Conservation (phyloP, 2,329 filamentous ascomycete species). For the Colletotrichum noveboracense region DNA sequence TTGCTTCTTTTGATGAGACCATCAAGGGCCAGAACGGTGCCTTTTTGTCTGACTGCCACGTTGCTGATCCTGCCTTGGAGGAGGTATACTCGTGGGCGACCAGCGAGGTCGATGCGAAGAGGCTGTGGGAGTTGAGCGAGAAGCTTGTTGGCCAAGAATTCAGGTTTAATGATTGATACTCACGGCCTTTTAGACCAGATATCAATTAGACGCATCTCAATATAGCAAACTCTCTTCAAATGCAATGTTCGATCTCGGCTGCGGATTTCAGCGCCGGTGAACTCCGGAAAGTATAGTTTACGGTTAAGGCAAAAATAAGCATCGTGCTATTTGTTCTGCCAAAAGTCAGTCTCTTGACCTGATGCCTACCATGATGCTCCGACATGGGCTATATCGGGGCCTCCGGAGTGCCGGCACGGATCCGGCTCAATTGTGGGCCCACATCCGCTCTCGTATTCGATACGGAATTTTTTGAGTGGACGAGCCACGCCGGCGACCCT, state of each 20-base stretch:
- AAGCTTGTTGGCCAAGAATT: not conserved
- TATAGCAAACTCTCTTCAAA: not conserved
- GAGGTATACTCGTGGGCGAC: not conserved
- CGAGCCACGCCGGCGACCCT: not conserved
- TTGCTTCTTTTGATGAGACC: not conserved
- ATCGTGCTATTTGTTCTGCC: too few relatives aligned
- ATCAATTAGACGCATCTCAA: not conserved
- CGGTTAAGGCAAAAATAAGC: accelerated
- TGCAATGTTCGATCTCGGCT: too few relatives aligned
- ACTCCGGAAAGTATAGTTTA: too few relatives aligned
- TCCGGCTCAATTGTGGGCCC: accelerated
- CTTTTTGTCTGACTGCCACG: not conserved
- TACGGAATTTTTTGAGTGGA: not conserved
- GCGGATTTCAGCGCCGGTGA: too few relatives aligned
- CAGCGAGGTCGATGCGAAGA: not conserved
- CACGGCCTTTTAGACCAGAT: accelerated
- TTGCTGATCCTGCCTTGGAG: not conserved
- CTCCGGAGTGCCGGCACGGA: not conserved
- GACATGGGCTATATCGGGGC: accelerated
- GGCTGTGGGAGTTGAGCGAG: not conserved
- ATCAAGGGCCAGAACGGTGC: not conserved
- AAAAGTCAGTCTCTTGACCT: too few relatives aligned
- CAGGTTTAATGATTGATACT: accelerated
- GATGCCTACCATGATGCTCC: not conserved
- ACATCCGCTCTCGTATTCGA: not conserved